phyloP scores from a whole-genome alignment of 2,329 filamentous ascomycete species.

The Stylonectria norvegica region DNA sequence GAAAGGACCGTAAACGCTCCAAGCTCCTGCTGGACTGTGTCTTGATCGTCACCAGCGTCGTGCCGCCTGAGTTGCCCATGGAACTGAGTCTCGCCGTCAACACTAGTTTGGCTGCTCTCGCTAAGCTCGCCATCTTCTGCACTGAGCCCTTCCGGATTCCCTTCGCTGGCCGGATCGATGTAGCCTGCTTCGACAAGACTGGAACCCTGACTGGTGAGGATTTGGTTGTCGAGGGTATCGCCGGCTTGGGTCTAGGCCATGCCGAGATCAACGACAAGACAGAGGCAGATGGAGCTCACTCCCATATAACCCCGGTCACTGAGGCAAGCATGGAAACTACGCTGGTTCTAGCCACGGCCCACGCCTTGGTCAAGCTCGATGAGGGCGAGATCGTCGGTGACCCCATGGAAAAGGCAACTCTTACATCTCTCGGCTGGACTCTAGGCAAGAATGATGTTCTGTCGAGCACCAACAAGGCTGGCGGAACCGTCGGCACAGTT shows the following conservation, averaged over 20 bases:
- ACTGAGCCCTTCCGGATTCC: constrained; percentile 98
- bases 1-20: constrained; percentile 90
- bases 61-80: constrained; percentile 98
- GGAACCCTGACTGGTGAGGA: constrained; percentile 96
- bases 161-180: constrained; percentile 88
- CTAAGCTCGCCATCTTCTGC: constrained; percentile 96
- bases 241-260: constrained; percentile 74
- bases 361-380: constrained; percentile 92
- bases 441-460: constrained; percentile 87
- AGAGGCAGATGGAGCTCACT: constrained; percentile 80
- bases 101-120: constrained; percentile 89
- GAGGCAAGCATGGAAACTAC: constrained; percentile 77
- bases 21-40: constrained; percentile 97
- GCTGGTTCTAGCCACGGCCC: constrained; percentile 88
- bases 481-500: constrained; percentile 61
- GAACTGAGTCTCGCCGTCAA: constrained; percentile 96
- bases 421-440: constrained; percentile 84
- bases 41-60: constrained; percentile 95
- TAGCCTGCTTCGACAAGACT: constrained; percentile 98
- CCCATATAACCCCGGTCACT: constrained; percentile 67
- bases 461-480: constrained; percentile 51
- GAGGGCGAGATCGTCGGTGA: constrained; percentile 97
- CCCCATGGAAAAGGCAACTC: constrained; percentile 97
- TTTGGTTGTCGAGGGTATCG: constrained; percentile 93
- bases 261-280: constrained; percentile 60